phyloP scores from a whole-genome alignment of 2,329 filamentous ascomycete species.

The Davidsoniella virescens region DNA sequence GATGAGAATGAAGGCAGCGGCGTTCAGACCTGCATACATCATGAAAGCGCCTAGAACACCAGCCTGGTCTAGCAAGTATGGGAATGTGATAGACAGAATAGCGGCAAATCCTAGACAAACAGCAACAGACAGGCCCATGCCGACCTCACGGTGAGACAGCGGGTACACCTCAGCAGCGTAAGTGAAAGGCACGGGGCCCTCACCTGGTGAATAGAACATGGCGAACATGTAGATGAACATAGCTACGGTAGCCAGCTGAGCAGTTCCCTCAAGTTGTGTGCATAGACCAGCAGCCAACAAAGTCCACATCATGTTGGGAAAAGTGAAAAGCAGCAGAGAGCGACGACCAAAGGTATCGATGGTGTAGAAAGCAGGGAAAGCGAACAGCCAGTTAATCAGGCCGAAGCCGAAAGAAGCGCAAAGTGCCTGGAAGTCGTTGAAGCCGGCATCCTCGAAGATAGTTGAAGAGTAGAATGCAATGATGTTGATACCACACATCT shows the following conservation, averaged over 20 bases:
- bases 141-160: conserved; percentile 45
- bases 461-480: conserved; percentile 33
- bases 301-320: conserved; percentile 49
- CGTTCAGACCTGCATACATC: conserved; percentile 39
- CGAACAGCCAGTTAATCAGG: conserved; percentile 46
- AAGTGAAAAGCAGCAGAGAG: conserved; percentile 45
- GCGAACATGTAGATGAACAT: conserved; percentile 50
- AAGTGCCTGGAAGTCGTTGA: conserved; percentile 23
- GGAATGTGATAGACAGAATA: conserved; percentile 35
- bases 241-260: conserved; percentile 37
- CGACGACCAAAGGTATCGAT: conserved; percentile 52
- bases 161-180: conserved; percentile 50
- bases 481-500: conserved; percentile 42
- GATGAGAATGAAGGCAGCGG: conserved; percentile 37
- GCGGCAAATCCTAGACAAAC: conserved; percentile 40
- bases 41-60: conserved; percentile 24
- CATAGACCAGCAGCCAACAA: conserved; percentile 28
- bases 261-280: conserved; percentile 23
- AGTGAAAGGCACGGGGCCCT: conserved; percentile 43
- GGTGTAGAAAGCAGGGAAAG: conserved; percentile 49
- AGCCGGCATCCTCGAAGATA: conserved; percentile 29
- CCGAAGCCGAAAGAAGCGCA: conserved; percentile 29
- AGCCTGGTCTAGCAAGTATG: conserved; percentile 25
- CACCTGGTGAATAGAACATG: conserved; percentile 48
- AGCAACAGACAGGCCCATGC: conserved; percentile 47